Percentiles rank a stretch among this genome's conserved stretches.
Evolutionary conservation across 169 alveolate species (phyloP).

Genomic region (Perkinsus olseni): DNA sequence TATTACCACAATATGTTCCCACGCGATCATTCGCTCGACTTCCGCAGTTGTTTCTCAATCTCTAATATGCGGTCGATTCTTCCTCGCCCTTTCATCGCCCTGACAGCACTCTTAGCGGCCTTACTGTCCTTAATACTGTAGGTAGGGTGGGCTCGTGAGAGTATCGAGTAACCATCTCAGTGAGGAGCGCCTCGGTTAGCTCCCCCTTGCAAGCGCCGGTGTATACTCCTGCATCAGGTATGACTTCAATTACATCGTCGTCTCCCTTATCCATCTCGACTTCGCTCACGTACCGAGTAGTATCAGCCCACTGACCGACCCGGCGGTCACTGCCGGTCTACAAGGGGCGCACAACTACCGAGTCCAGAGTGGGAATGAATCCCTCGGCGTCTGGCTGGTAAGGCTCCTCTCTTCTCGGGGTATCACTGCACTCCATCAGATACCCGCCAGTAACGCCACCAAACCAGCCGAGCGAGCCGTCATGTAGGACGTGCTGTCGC

Average conservation of each 20-base stretch:
- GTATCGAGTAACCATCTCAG: too few species aligned
- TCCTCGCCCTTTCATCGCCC: neutral
- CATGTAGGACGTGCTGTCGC: neutral
- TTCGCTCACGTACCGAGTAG: neutral
- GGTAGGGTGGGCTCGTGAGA: too few species aligned
- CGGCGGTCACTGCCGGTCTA: neutral
- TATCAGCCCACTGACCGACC: neutral
- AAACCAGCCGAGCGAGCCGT: neutral
- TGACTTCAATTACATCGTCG: neutral
- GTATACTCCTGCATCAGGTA: neutral
- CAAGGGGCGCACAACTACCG: neutral
- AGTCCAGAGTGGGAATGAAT: neutral
- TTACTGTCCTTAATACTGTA: neutral
- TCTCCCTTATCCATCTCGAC: neutral
- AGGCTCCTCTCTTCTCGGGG: neutral
- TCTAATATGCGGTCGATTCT: neutral
- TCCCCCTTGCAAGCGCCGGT: neutral
- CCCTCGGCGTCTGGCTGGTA: neutral
- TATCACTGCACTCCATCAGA: neutral
- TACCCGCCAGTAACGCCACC: neutral
- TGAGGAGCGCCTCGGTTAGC: too few species aligned
- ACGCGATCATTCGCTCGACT: too few species aligned
- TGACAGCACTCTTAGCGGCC: neutral
- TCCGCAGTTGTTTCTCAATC: neutral
- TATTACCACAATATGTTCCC: too few species aligned